A percentile compares a stretch with the other conserved stretches of the same genome.
phyloP scores from a whole-genome alignment of 192 early-diverging fungal species.

The Entomortierella parvispora region DNA sequence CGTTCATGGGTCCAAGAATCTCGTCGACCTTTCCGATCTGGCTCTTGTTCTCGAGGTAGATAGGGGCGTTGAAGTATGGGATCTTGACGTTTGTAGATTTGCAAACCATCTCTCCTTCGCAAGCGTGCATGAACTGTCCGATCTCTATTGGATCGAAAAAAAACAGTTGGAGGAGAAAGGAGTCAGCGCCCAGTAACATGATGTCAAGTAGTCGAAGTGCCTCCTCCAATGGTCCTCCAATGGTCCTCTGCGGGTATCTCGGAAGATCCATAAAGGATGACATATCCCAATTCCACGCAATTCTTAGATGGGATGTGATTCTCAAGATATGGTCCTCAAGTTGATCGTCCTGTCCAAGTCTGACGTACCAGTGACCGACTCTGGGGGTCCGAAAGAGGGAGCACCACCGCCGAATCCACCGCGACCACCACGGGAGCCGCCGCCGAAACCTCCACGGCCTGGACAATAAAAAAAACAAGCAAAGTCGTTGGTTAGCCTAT shows the following conservation, averaged over 20 bases:
- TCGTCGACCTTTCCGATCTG: conserved; percentile 99
- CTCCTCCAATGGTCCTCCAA: too few relatives aligned
- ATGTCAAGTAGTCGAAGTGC: too few relatives aligned
- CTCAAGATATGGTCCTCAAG: too few relatives aligned
- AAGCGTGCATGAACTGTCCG: conserved; percentile 92
- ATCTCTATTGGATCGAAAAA: conserved; percentile 64
- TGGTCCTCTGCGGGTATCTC: too few relatives aligned
- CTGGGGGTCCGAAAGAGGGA: conserved; percentile 78
- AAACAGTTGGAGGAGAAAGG: not conserved
- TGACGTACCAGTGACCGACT: conserved; percentile 70
- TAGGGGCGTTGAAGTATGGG: conserved; percentile 99
- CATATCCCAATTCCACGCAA: too few relatives aligned
- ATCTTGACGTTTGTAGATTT: conserved; percentile 89
- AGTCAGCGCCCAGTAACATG: too few relatives aligned
- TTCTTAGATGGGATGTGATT: too few relatives aligned
- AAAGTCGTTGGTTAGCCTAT: not conserved
- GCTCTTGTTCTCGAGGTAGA: conserved; percentile 97
- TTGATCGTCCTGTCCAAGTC: not conserved
- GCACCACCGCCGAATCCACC: conserved; percentile 60
- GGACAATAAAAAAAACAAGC: not conserved
- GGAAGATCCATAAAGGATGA: too few relatives aligned
- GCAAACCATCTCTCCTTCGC: conserved; percentile 98
- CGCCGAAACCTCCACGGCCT: conserved; percentile 53
- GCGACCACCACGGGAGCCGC: conserved; percentile 62
- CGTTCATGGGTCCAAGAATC: conserved; percentile 97